phyloP scores from a whole-genome alignment of 495 filamentous ascomycete genomes.

The Neurospora pannonica region DNA sequence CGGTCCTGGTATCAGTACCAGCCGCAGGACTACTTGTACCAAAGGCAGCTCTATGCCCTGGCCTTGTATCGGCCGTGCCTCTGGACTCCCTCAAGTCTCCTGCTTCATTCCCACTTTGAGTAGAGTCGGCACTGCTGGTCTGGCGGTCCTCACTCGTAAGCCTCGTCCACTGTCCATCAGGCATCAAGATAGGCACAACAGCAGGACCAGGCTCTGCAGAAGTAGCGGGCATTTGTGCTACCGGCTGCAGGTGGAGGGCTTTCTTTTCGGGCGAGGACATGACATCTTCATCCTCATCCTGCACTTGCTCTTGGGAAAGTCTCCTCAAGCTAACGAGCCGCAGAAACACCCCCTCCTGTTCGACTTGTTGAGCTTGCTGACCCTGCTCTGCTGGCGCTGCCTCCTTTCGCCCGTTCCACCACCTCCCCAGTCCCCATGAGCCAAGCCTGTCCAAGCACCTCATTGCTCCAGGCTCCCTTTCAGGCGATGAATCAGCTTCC shows the following conservation, averaged over 20 bases:
- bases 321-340: not conserved
- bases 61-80: not conserved
- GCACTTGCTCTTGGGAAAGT: not conserved
- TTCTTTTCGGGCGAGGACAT: not conserved
- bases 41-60: not conserved
- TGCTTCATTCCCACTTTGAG: not conserved
- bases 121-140: not conserved
- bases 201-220: not conserved
- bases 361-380: not conserved
- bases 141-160: not conserved
- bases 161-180: not conserved
- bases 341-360: no score
- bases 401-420: not conserved
- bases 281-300: not conserved
- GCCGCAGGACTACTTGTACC: not conserved
- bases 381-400: not conserved
- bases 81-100: not conserved
- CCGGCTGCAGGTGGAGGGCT: not conserved
- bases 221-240: not conserved
- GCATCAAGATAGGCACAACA: not conserved
- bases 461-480: not conserved
- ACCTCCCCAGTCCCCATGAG: not conserved
- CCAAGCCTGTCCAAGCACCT: not conserved
- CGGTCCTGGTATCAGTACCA: not conserved
- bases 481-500: not conserved